Evolutionary conservation across 169 alveolate species (phyloP), one percentile per base, ranked within the genome.

Genomic region (Babesia ovis): DNA sequence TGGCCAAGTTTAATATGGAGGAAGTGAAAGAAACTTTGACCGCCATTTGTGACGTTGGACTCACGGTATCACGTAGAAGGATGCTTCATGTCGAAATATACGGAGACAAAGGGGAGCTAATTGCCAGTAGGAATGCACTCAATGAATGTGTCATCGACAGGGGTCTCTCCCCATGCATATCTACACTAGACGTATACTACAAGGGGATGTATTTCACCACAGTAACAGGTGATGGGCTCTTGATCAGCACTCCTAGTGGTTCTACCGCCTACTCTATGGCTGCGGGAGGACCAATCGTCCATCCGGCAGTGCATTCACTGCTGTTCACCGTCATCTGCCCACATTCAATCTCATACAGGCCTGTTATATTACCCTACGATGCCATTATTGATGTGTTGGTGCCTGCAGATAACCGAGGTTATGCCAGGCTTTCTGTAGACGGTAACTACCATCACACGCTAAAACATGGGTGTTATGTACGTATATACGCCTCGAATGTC

Each of bases 271-370:
- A 97, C 91, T 91, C 96, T 48, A 85, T 96, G 90, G 86, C 98
- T 11, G 98, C 98, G 0, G 99, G 99, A 51, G 99, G 99, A 0
- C 93, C 98, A 61, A 95, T 97, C 53, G 95, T 97, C 41, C 97
- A 94, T 64, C 96, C 97, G 35, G 92, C 91, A 51, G 98, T 93
- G 39, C 81, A 91, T 18, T 87, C 95, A 42, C 83, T 96, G 56
- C 79, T 92, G 34, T 82, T 97, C 58, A 96, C 98, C 5, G 98
- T 98, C 0, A 95, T 96, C 27, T 94, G 98, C 50, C 99, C 99
- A 12, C 97, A 93, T 55, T 93, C 99, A 22, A 83, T 97, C 22
- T 97, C 99, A 11, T 96, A 94, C 66, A 91, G 99, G 55, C 98
- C 99, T 18, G 85, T 95, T 41, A 90, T 96, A 5, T 77, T 95